Evolutionary conservation across 1,284 basidiomycete species (phyloP).

Genomic region (Moesziomyces parantarcticus): DNA sequence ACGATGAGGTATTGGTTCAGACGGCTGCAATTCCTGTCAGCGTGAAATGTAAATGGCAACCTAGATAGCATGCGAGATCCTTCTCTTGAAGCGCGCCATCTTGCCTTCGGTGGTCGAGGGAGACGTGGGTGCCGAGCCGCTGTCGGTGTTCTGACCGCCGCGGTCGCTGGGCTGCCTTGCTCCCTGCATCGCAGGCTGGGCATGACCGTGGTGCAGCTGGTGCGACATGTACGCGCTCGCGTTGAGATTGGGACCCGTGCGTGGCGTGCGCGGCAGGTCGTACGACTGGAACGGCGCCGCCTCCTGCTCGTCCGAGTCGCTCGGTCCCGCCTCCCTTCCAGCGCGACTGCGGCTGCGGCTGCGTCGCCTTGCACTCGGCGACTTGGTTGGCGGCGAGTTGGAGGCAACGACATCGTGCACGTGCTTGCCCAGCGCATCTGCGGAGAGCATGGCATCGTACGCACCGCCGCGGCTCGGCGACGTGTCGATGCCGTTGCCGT

Average conservation of each 20-base stretch:
- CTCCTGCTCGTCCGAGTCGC: slow-evolving; percentile 29
- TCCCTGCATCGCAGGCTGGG: slow-evolving; percentile 4
- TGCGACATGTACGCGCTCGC: slow-evolving; percentile 41
- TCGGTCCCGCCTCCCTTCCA: slow-evolving; percentile 16
- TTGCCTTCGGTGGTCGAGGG: slow-evolving; percentile 21
- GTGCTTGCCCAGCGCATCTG: slow-evolving; percentile 13
- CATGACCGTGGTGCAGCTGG: slow-evolving; percentile 17
- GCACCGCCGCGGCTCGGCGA: slow-evolving; percentile 10
- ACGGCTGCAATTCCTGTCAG: no score
- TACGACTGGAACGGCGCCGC: slow-evolving; percentile 27
- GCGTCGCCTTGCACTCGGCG: no score
- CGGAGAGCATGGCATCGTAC: slow-evolving; percentile 1
- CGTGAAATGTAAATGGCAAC: no score
- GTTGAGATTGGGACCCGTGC: slow-evolving; percentile 44
- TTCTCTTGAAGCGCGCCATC: slow-evolving; percentile 34
- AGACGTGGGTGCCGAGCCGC: slow-evolving; percentile 10
- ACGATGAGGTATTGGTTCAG: no score
- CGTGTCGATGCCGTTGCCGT: slow-evolving; percentile 1
- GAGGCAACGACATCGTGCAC: slow-evolving; percentile 3
- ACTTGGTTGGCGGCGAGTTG: slow-evolving; percentile 1
- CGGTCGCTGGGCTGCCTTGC: slow-evolving; percentile 14
- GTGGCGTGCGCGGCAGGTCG: slow-evolving; percentile 22
- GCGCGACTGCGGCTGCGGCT: slow-evolving; percentile 31
- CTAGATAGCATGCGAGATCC: slow-evolving; percentile 38
- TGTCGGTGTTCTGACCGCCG: not conserved